A percentile compares a stretch with the other conserved stretches of the same genome.
These are phyloP conservation scores for Apiospora malaysiana DNA, from an alignment of 2,329 filamentous ascomycete genomes.

Conservation along the genomic window DNA sequence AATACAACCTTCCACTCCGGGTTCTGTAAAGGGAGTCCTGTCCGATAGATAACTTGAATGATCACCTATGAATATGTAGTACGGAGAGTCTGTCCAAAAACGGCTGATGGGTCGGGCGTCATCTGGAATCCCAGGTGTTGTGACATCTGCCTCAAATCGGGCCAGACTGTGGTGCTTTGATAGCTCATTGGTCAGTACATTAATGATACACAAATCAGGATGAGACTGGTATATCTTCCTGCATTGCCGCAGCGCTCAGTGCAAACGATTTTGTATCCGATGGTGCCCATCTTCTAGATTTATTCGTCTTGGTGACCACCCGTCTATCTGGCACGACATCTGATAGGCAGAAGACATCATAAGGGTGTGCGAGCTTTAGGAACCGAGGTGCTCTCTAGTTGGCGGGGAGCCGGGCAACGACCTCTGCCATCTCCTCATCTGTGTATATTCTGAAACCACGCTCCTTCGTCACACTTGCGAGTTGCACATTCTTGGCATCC, in stretches of 20 bases:
- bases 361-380: background rate
- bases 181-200: background rate
- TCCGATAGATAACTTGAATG: background rate
- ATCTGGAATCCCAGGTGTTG: background rate
- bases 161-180: background rate
- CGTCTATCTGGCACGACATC: conserved; percentile 2
- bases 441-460: conserved; percentile 98
- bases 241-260: background rate
- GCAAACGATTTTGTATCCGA: background rate
- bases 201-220: conserved; percentile 21
- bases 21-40: background rate
- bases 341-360: conserved; percentile 10
- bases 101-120: background rate
- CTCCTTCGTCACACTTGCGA: conserved; percentile 97
- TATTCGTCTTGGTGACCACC: background rate
- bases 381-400: conserved; percentile 52
- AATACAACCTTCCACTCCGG: background rate
- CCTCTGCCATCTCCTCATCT: conserved; percentile 94
- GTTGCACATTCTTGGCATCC: conserved; percentile 97
- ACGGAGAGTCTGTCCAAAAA: background rate
- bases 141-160: background rate
- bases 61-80: background rate
- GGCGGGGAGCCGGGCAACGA: conserved; percentile 81
- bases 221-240: conserved; percentile 13
- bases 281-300: conserved; percentile 14